phyloP scores from a whole-genome alignment of 768 basidiomycete species.

The Lentinus tigrinus region DNA sequence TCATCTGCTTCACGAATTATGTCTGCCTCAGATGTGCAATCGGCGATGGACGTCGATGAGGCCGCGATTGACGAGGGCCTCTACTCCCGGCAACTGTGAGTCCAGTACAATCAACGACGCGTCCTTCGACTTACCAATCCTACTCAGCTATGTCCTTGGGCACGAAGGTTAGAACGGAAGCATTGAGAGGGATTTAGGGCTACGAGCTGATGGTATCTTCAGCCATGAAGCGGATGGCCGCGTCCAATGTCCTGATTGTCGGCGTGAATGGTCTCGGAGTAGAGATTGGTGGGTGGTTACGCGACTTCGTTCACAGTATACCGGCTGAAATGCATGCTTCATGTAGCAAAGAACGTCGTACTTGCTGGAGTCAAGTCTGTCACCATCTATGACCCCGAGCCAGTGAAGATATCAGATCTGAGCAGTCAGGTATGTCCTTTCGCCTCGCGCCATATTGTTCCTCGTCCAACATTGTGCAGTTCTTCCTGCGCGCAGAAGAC shows the following conservation, averaged over 20 bases:
- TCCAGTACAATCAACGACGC: conserved; percentile 15
- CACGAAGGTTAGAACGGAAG: conserved; percentile 71
- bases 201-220: conserved; percentile 21
- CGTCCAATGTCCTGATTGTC: conserved; percentile 91
- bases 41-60: conserved; percentile 84
- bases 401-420: conserved; percentile 83
- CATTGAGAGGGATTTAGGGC: background rate
- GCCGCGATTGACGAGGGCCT: conserved; percentile 89
- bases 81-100: conserved; percentile 92
- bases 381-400: conserved; percentile 91
- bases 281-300: conserved; percentile 71
- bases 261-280: conserved; percentile 91
- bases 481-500: conserved; percentile 88
- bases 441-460: background rate
- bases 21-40: conserved; percentile 36
- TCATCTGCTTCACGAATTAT: conserved; percentile 26
- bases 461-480: conserved; percentile 48
- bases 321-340: background rate
- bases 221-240: conserved; percentile 99
- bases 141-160: conserved; percentile 83
- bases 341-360: conserved; percentile 89
- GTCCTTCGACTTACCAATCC: conserved; percentile 7
- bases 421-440: conserved; percentile 71
- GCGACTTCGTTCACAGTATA: background rate
- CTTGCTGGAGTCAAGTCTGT: conserved; percentile 98